Evolutionary conservation across 768 basidiomycete genomes (phyloP).

Genomic region (Trametes meyenii): DNA sequence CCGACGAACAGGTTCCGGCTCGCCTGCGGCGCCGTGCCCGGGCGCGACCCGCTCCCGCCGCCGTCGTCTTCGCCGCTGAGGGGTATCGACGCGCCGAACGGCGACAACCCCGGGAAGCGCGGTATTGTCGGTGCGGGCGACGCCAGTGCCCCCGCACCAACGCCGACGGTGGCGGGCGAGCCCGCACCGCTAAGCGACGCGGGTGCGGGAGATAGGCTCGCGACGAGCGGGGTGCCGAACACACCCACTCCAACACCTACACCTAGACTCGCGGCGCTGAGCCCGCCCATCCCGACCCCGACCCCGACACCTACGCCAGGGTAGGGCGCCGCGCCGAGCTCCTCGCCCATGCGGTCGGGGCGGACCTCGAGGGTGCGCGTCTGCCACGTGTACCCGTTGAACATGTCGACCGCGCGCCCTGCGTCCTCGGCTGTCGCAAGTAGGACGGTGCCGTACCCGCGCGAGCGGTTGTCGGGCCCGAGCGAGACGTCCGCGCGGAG

Average conservation of each 20-base stretch:
- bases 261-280: conserved; percentile 21
- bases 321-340: conserved; percentile 28
- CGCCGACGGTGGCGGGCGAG: not conserved
- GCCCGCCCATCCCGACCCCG: conserved; percentile 27
- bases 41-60: not conserved
- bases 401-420: conserved; percentile 91
- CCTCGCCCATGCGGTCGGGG: conserved; percentile 69
- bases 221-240: conserved; percentile 15
- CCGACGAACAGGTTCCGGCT: conserved; percentile 81
- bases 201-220: conserved; percentile 4
- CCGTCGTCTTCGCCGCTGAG: conserved; percentile 11
- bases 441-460: conserved; percentile 94
- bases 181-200: conserved; percentile 13
- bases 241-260: not conserved
- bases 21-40: conserved; percentile 13
- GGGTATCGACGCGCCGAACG: not conserved
- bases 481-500: conserved; percentile 55
- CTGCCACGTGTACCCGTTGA: conserved; percentile 96
- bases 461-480: conserved; percentile 85
- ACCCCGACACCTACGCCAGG: conserved; percentile 12
- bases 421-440: conserved; percentile 95
- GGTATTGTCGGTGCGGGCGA: conserved; percentile 17
- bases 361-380: conserved; percentile 90
- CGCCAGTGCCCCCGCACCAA: conserved; percentile 5
- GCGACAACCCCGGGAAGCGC: conserved; percentile 14